phyloP scores from a whole-genome alignment of 1,284 basidiomycete species.

The Porodaedalea pini region DNA sequence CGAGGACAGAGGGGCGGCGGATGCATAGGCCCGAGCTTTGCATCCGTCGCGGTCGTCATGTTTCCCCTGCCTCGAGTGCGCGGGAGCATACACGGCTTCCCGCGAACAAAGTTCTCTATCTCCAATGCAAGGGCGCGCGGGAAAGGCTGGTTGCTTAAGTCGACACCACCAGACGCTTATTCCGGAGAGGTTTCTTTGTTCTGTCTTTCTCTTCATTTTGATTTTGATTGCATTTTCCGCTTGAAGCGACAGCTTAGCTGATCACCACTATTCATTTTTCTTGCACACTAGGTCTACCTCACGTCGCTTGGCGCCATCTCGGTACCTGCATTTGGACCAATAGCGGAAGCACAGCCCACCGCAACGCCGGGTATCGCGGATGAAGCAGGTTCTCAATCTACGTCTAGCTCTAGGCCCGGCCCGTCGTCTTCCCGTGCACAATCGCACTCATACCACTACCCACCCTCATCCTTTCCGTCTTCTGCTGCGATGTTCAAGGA shows the following conservation, averaged over 20 bases:
- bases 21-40: neutral
- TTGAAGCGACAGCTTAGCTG: neutral
- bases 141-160: too few species aligned
- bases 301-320: conserved; percentile 12
- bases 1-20: too few species aligned
- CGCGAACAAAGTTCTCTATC: too few species aligned
- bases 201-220: neutral
- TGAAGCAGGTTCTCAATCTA: neutral
- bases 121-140: too few species aligned
- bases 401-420: neutral
- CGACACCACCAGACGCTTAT: too few species aligned
- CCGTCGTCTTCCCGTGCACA: neutral
- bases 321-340: neutral
- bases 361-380: neutral
- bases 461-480: conserved; percentile 10
- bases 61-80: too few species aligned
- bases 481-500: neutral
- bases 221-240: neutral
- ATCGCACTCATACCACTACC: conserved; percentile 14
- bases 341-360: neutral
- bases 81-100: too few species aligned
- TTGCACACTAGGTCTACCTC: conserved; percentile 15
- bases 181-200: neutral
- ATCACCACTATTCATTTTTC: conserved; percentile 1
- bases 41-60: neutral